Base-by-base conservation (phyloP, 768 basidiomycete genomes). In the Psilocybe cubensis region DNA sequence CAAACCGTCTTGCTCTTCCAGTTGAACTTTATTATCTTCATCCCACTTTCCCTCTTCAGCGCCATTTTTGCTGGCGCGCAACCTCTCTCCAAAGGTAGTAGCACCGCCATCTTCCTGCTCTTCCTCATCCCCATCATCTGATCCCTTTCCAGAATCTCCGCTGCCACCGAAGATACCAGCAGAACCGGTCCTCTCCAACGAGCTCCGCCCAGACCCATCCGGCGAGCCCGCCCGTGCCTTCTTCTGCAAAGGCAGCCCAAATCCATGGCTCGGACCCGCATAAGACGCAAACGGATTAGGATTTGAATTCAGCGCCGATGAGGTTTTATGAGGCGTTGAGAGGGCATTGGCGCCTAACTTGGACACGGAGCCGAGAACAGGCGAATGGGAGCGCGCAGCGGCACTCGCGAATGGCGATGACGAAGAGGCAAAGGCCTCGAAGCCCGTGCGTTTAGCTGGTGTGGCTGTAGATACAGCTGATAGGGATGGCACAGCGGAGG, bases 1-100 rank as follows among this genome's bases (percentile, higher is more conserved):
- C 82, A 58, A 52, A 86, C 91, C 80, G 68, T 90, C 87, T 73
- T 89, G 88, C 68, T 89, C 88, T 10, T 80, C 83, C 64, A 91
- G 64, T 20, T 73, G 72, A n/a, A 78, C 62, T 65, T 82, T 79
- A 24, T 78, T 76, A 27, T 84, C 83, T 12, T 83, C 83, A 47
- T 79, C 78, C 41, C 68, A 78, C 41, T 74, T 73, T 20, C 69
- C 75, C 12, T 81, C 81, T 12, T 83, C 83, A 0, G 86, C 83
- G 3, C 81, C 83, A 51, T 86, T 86, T 67, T 79, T 83, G 27
- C 78, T 77, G 8, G 88, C 86, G 50, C 89, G 76, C 61, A 91
- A 67, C 54, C 82, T 85, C 67, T 86, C 89, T 10, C 88, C 85
- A 70, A 91, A 91, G 52, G 74, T 72, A 53, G 71, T 69, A 28